Base-by-base conservation (phyloP, 2,329 filamentous ascomycete genomes). In the Endothia cerciana region DNA sequence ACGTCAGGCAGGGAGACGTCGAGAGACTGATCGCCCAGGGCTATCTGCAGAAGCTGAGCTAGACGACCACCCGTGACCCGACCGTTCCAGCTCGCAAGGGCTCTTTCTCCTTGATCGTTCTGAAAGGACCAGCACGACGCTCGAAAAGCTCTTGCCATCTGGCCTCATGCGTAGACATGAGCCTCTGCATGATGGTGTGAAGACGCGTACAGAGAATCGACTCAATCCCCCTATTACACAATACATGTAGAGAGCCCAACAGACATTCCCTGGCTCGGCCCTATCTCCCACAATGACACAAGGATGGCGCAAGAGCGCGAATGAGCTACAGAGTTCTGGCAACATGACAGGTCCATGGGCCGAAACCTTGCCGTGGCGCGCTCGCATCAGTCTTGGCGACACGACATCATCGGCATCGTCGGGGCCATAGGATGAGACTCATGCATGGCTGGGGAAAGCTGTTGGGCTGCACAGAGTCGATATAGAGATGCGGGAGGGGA, bases 1-100 rank as follows among this genome's bases (percentile, higher is more conserved):
- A 96, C 74, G 95, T 99, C 47, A 88, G 94, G 57, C 93, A 97
- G 74, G 94, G 93, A 30, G 95, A 99, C 79, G 95, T 99, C 7
- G 95, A 99, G 79, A 87, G 94, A 60, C 78, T 99, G 72, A 97
- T 99, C 73, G 87, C 93, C 19, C 94, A 98, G 76, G 95, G 95
- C 25, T 99, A 97, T 79, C 82, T 99, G 70, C 94, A 97, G 77
- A 93, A 93, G 73, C 83, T 99, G 71, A 89, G 88, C 75, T 97
- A 84, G 92, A 66, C 59, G 25, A 15, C 22, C 13, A 36, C 25
- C 3, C 36, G 8, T 4, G 4, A 30, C 7, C 28, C 10, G 5
- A 8, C 30, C 28, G 7, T 22, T 36, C 41, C 8, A 22, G 22
- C 41, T 36, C 15, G 43, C n/a, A 19, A n/a, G n/a, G 30, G n/a